Conservation (phyloP, 148 eudicot species). For the Rhododendron mucronatum region DNA sequence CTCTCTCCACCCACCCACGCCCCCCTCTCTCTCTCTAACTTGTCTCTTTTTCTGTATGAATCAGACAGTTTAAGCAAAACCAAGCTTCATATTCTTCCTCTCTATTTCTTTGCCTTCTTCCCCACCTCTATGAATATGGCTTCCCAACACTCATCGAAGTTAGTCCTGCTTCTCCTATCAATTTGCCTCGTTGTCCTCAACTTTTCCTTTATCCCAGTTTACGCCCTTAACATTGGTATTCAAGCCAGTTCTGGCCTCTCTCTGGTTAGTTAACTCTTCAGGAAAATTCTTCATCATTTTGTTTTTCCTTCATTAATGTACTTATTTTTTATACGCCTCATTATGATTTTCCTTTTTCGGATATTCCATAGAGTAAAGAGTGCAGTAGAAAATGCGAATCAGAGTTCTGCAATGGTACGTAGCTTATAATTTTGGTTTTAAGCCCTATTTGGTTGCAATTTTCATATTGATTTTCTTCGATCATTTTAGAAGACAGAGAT, state of each 20-base stretch:
- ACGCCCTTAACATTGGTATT: slow-evolving; percentile 49
- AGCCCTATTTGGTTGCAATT: not conserved
- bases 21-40: not conserved
- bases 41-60: not conserved
- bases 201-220: slow-evolving; percentile 16
- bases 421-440: not conserved
- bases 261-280: slow-evolving; percentile 25
- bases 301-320: not conserved
- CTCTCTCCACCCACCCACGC: no score
- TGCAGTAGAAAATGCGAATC: slow-evolving; percentile 66
- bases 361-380: slow-evolving; percentile 30
- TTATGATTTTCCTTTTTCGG: not conserved
- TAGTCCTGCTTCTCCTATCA: slow-evolving; percentile 2
- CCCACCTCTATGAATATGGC: slow-evolving; percentile 9
- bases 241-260: slow-evolving; percentile 26
- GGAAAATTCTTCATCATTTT: not conserved
- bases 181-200: slow-evolving; percentile 9
- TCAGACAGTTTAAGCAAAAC: not conserved
- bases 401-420: slow-evolving; percentile 41
- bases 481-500: not conserved
- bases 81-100: not conserved
- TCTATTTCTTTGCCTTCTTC: not conserved
- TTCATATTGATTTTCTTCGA: not conserved
- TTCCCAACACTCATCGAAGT: slow-evolving; percentile 17
- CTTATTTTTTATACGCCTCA: not conserved